Conservation (phyloP, 2,329 filamentous ascomycete species). For the Aspergillus sojae region DNA sequence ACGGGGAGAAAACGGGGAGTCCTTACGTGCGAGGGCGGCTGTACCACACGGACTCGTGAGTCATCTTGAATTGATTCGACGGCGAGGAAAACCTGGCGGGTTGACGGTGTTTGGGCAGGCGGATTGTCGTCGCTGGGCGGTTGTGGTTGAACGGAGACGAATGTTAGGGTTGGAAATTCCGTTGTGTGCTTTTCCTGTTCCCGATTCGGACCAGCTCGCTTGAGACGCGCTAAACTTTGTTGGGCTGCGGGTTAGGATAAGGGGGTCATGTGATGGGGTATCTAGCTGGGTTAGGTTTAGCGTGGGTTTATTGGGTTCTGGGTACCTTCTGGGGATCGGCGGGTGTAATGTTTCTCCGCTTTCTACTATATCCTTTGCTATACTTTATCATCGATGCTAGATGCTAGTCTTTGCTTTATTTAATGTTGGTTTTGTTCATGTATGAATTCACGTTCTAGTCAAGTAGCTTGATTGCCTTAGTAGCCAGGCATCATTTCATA, state of each 20-base stretch:
- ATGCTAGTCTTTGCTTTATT: background rate
- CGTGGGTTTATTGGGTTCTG: background rate
- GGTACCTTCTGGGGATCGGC: slow-evolving; percentile 1
- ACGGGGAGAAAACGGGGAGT: slow-evolving; percentile 2
- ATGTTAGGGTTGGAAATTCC: slow-evolving; percentile 37
- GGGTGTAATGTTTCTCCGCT: slow-evolving; percentile 14
- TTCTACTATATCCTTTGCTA: background rate
- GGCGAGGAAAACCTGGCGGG: slow-evolving; percentile 31
- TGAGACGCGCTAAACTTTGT: slow-evolving; percentile 30
- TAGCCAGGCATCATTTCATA: too few species aligned
- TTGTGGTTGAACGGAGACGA: slow-evolving; percentile 31
- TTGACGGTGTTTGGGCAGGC: slow-evolving; percentile 39
- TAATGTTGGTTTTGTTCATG: too few species aligned
- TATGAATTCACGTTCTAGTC: too few species aligned
- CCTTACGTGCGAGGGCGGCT: slow-evolving; percentile 88
- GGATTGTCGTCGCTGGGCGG: slow-evolving; percentile 38
- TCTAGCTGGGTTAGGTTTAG: slow-evolving; percentile 3
- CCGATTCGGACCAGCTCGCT: slow-evolving; percentile 36
- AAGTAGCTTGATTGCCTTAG: too few species aligned
- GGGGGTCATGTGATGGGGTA: slow-evolving; percentile 14
- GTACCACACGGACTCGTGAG: slow-evolving; percentile 98
- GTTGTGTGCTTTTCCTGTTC: slow-evolving; percentile 34
- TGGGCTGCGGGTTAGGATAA: slow-evolving; percentile 7
- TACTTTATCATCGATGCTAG: too few species aligned
- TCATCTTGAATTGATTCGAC: slow-evolving; percentile 63